Evolutionary conservation across 2,329 filamentous ascomycete species (phyloP).

Genomic region (Colletotrichum lindemuthianum): DNA sequence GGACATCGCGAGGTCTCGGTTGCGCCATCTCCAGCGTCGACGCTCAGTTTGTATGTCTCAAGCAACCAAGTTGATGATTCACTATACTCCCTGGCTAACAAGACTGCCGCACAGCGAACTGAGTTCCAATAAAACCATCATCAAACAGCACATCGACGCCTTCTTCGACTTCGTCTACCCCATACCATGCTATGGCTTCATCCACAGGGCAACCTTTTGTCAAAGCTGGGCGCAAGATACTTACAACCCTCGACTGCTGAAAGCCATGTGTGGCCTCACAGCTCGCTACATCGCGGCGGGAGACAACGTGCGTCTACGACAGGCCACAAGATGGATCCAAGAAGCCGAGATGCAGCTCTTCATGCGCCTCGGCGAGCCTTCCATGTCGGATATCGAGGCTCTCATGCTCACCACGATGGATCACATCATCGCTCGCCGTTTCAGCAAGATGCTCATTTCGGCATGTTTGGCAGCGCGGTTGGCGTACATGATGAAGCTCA

Average conservation of each 20-base stretch:
- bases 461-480: conserved; percentile 35
- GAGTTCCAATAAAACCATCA: conserved; percentile 17
- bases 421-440: conserved; percentile 37
- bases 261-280: conserved; percentile 29
- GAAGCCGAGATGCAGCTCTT: conserved; percentile 36
- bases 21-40: conserved; percentile 8
- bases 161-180: conserved; percentile 32
- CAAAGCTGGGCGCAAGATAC: conserved; percentile 27
- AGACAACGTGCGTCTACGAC: conserved; percentile 2
- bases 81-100: no score
- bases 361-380: conserved; percentile 29
- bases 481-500: conserved; percentile 38
- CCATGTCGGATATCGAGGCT: conserved; percentile 38
- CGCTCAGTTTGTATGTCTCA: conserved; percentile 10
- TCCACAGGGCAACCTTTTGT: conserved; percentile 32
- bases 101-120: conserved; percentile 4
- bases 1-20: conserved; percentile 1
- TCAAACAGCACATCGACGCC: conserved; percentile 33
- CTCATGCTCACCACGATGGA: conserved; percentile 38
- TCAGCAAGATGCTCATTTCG: conserved; percentile 39
- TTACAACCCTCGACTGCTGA: conserved; percentile 23
- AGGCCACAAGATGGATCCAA: conserved; percentile 40
- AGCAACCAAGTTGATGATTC: no score
- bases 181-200: conserved; percentile 31
- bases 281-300: conserved; percentile 20